Evolutionary conservation across 345 rosid genomes (phyloP), one percentile per base, ranked within the genome.

Genomic region (Leavenworthia alabamica): DNA sequence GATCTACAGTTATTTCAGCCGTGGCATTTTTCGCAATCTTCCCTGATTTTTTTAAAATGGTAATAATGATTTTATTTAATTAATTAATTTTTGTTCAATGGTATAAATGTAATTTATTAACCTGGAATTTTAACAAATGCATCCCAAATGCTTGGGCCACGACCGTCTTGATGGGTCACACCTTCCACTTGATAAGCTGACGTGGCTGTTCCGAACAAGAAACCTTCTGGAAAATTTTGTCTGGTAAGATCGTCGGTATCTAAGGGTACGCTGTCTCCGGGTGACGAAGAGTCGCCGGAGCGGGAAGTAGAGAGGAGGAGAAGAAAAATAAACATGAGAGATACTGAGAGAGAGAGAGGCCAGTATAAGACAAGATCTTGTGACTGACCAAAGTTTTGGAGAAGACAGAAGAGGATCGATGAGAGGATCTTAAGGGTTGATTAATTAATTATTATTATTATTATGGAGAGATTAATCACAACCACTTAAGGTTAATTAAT

Each of bases 101-200:
- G n/a, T n/a, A n/a, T n/a, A n/a, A n/a, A n/a, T n/a, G n/a, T n/a
- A n/a, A n/a, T n/a, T n/a, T n/a, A n/a, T n/a, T n/a, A n/a, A 84
- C 97, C 95, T 23, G 97, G 97, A 20, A 59, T 82, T 58, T 87
- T 78, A 43, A 83, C 79, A 48, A 86, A 93, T 28, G 22, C 88
- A 56, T 93, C 99, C 99, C 99, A 93, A 63, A 93, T 89, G 86
- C 97, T 89, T 54, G 99, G 99, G 13, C 99, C 99, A 36, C 99
- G 99, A 44, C 96, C 99, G 16, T 79, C 99, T 51, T 79, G 75
- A 62, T 80, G 58, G 17, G 97, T 85, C 91, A 81, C 84, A 48
- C 99, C 99, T 83, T 93, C 99, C 27, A 93, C 97, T 53, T 93
- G 99, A 51, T 83, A 89, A 20, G 99, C 99, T 11, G 97, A 89